Evolutionary conservation across 345 rosid species (phyloP), one percentile per base, ranked within the genome.

Genomic region (Moricandia moricandioides): DNA sequence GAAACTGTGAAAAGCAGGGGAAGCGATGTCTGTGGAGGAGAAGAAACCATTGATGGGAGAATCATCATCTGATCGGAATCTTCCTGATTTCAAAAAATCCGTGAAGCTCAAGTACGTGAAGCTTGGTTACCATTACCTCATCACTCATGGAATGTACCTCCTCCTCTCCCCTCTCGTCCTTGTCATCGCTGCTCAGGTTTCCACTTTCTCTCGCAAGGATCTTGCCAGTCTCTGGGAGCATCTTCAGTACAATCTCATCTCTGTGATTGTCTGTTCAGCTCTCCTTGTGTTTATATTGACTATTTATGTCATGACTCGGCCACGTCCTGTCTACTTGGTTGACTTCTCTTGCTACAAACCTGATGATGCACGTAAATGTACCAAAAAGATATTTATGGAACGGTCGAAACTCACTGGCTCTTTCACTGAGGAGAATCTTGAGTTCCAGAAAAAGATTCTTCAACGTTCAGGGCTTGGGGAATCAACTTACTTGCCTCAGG

Each of bases 111-210:
- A 85, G 60, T 86, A 88, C 60, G 88, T 86, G 78, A 88, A 88
- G 83, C 89, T 88, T 47, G 92, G 92, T 67, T 88, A 88, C 61
- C 92, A 85, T 70, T 79, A 82, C 83, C 83, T 88, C 7, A 88
- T 88, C 67, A 86, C 88, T 30, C 89, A 88, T 84, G 85, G 86
- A 43, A 83, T 86, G 88, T 82, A 81, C 77, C 88, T 86, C 51
- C 85, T 80, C 74, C 84, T 88, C 65, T 77, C 85, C 12, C 87
- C 87, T 40, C 71, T 81, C 9, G 84, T 86, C 1, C 88, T 85
- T 37, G 31, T 85, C 3, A 70, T 83, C 27, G 85, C 86, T 0
- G 85, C 83, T 0, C 84, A 83, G 70, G 35, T 81, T 5, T 84
- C 87, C 0, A 79, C 81, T 4, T 81, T 86, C 57, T 82, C 84